Evolutionary conservation across 352 stramenopile genomes (phyloP).

Genomic region (Phytophthora syringae): DNA sequence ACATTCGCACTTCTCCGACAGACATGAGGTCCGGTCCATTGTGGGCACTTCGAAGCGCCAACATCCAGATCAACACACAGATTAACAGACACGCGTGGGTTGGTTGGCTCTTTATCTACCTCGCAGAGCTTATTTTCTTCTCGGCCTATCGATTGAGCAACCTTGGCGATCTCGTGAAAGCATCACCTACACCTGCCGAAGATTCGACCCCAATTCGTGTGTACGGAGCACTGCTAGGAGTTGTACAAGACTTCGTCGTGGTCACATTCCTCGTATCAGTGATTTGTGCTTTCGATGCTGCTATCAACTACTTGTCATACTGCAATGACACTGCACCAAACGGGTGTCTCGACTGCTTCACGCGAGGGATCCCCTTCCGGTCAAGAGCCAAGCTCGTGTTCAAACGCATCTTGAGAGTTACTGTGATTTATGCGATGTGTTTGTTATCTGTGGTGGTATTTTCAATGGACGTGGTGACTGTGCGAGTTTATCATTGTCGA

Average conservation of each 20-base stretch:
- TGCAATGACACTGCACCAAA: slow-evolving; percentile 44
- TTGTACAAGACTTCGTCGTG: slow-evolving; percentile 35
- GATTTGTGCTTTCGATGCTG: slow-evolving; percentile 31
- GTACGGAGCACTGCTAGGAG: slow-evolving; percentile 26
- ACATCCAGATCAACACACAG: slow-evolving; percentile 25
- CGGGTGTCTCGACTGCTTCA: slow-evolving; percentile 40
- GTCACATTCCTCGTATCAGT: slow-evolving; percentile 23
- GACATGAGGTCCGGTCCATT: slow-evolving; percentile 19
- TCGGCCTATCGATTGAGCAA: slow-evolving; percentile 30
- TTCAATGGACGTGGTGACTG: slow-evolving; percentile 30
- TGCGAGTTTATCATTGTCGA: slow-evolving; percentile 21
- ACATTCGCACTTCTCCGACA: slow-evolving; percentile 5
- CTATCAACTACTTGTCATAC: slow-evolving; percentile 24
- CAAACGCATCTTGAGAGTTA: slow-evolving; percentile 24
- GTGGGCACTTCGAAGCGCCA: slow-evolving; percentile 16
- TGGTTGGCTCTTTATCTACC: slow-evolving; percentile 28
- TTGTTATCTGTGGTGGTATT: slow-evolving; percentile 24
- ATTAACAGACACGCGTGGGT: slow-evolving; percentile 32
- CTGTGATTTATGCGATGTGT: slow-evolving; percentile 17
- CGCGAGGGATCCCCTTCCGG: slow-evolving; percentile 24
- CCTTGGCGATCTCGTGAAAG: slow-evolving; percentile 17
- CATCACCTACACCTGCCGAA: slow-evolving; percentile 6
- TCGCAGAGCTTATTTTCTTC: slow-evolving; percentile 28
- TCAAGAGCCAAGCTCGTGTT: slow-evolving; percentile 30
- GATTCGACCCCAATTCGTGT: slow-evolving; percentile 12